Evolutionary conservation across 495 filamentous ascomycete species (phyloP).

Genomic region (Cenococcum geophilum): DNA sequence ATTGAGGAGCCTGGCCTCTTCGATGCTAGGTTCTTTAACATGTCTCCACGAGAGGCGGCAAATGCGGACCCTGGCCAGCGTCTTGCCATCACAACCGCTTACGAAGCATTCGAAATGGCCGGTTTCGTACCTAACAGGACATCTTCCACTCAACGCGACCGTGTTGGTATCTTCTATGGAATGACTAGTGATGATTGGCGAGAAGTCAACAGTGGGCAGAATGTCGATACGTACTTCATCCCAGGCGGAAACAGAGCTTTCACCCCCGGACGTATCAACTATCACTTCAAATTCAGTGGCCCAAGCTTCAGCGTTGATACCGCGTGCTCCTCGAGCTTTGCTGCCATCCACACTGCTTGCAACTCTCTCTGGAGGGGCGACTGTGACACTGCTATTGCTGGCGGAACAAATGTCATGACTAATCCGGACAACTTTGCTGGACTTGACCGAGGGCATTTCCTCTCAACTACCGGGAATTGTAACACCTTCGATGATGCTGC

Average conservation of each 20-base stretch:
- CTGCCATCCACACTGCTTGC: constrained; percentile 29
- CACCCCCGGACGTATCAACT: constrained; percentile 42
- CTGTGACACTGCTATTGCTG: constrained; percentile 26
- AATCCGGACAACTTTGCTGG: constrained; percentile 29
- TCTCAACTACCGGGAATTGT: constrained; percentile 29
- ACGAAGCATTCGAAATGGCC: constrained; percentile 42
- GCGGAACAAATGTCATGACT: constrained; percentile 32
- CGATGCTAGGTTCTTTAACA: constrained; percentile 43
- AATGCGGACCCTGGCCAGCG: constrained; percentile 40
- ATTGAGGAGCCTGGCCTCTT: constrained; percentile 40
- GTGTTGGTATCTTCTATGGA: constrained; percentile 40
- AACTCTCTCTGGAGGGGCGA: constrained; percentile 26
- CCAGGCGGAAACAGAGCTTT: constrained; percentile 40
- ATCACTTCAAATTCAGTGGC: constrained; percentile 39
- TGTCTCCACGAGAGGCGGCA: constrained; percentile 42
- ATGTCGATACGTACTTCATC: constrained; percentile 43
- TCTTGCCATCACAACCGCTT: constrained; percentile 36
- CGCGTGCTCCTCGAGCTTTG: constrained; percentile 31
- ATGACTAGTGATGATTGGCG: constrained; percentile 38
- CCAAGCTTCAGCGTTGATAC: constrained; percentile 31
- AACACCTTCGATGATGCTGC: constrained; percentile 30
- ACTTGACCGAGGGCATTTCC: constrained; percentile 28
- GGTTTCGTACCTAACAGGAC: constrained; percentile 36
- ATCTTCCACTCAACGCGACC: constrained; percentile 33
- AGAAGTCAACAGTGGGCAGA: constrained; percentile 38